These are phyloP conservation scores for Chlamydomonas reinhardtii DNA, from an alignment of 163 green algal species.

Conservation along the genomic window DNA sequence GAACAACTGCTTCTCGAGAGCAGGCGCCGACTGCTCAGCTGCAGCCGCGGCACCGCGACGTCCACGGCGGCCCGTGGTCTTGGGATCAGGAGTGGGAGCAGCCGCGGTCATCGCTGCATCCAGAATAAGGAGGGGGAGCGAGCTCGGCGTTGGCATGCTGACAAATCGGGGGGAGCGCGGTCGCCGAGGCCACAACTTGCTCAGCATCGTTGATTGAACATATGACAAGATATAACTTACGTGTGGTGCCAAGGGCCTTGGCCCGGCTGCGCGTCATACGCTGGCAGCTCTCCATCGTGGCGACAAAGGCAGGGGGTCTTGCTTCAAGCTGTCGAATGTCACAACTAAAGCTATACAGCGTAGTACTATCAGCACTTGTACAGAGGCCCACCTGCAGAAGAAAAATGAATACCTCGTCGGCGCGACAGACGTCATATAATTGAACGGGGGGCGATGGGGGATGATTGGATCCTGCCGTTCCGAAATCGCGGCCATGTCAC, in stretches of 20 bases:
- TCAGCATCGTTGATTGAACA: too few relatives aligned
- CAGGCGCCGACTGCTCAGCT: neutral
- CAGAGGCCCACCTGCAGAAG: too few relatives aligned
- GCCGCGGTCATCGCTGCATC: conserved; percentile 1
- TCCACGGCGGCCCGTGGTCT: neutral
- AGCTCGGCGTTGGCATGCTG: neutral
- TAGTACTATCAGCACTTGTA: too few relatives aligned
- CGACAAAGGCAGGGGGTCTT: neutral
- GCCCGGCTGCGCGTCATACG: conserved; percentile 40
- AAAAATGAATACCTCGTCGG: too few relatives aligned
- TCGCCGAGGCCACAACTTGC: too few relatives aligned
- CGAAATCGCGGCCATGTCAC: too few relatives aligned
- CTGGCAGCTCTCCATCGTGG: conserved; percentile 26
- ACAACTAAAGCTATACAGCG: too few relatives aligned
- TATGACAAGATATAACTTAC: conserved; percentile 3
- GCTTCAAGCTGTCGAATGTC: neutral
- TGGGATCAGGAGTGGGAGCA: neutral
- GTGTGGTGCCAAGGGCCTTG: conserved; percentile 31
- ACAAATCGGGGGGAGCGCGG: neutral
- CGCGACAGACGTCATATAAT: too few relatives aligned
- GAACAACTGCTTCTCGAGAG: conserved; percentile 8
- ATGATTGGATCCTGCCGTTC: too few relatives aligned
- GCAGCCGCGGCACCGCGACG: neutral
- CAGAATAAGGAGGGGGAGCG: neutral
- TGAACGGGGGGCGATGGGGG: too few relatives aligned